Evolutionary conservation across 164 flowering plant species (phyloP), one percentile per base, ranked within the genome.

Genomic region (Buxus sempervirens): DNA sequence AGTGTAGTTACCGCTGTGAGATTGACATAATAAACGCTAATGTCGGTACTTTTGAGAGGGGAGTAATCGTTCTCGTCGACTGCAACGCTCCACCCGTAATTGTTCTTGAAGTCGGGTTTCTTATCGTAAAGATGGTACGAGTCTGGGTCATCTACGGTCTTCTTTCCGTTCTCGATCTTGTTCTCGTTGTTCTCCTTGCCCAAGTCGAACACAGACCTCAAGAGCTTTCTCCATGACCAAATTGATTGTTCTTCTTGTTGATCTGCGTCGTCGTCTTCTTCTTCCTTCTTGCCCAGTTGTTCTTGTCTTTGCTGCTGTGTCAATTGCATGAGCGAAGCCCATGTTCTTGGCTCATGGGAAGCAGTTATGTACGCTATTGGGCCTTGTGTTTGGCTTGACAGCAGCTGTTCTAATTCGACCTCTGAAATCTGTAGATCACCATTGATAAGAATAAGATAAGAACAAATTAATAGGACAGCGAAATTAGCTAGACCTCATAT

Each of bases 41-140:
- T 62, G 74, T 82, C 88, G 19, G 94, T 82, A 66, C 73, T 71
- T 1, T 51, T 57, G 2, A 95, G 90, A 48, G 96, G 89, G 0
- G 60, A 4, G 63, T 92, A 92, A 60, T 85, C 90, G 24, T 74
- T 28, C 27, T 81, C 81, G 38, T 89, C 84, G 5, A 92, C 62
- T 14, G 94, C 97, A 9, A 82, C 20, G 77, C 91, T 92, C 88
- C 89, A 92, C n/a, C 99, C 99, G 57, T 90, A 89, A 38, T 74
- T 58, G 78, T 95, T 95, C 66, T 57, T 71, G 82, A 88, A 92
- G 67, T 85, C 90, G 0, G 92, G 91, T 0, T 60, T 63, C 22
- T 81, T 65, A 9, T 88, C 77, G 67, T 82, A 89, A 9, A 95
- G 64, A 60, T 92, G 92, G 77, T 84, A 89, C 0, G 94, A 67